A percentile compares a stretch with the other conserved stretches of the same genome.
phyloP scores from a whole-genome alignment of 1,284 basidiomycete species.

The Sanghuangporus weigelae region DNA sequence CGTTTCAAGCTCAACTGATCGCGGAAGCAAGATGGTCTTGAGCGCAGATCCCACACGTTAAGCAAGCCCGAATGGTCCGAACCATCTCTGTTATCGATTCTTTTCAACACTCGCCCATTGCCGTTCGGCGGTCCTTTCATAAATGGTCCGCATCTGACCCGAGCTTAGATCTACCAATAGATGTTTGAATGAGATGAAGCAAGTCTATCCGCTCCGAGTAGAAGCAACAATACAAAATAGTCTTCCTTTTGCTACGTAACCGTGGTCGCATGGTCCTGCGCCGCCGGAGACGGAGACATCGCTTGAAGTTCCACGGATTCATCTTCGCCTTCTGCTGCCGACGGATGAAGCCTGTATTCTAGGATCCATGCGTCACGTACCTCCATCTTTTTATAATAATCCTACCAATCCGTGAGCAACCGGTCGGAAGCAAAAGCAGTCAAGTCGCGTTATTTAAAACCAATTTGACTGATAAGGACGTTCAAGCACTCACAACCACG shows the following conservation, averaged over 20 bases:
- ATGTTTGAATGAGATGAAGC: background rate
- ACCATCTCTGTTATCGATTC: background rate
- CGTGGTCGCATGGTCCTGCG: background rate
- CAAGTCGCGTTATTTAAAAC: background rate
- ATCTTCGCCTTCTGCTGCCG: background rate
- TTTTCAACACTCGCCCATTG: background rate
- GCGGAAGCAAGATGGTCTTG: background rate
- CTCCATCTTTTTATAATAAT: conserved; percentile 79
- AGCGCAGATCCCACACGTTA: conserved; percentile 3
- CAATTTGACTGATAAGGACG: background rate
- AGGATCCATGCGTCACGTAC: conserved; percentile 79
- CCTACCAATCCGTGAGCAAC: conserved; percentile 28
- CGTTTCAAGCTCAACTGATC: conserved; percentile 4
- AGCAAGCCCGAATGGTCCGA: conserved; percentile 2
- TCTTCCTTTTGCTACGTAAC: background rate
- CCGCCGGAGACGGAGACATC: conserved; percentile 3
- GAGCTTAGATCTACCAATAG: background rate
- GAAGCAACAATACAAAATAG: background rate
- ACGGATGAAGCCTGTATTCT: conserved; percentile 41
- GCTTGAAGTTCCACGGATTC: background rate
- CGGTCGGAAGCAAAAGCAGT: background rate
- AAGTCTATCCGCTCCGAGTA: background rate
- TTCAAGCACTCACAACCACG: conserved; percentile 31
- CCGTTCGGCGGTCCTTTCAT: background rate
- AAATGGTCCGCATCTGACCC: conserved; percentile 6